Evolutionary conservation across 176 grass and related monocot species (phyloP), one percentile per base, ranked within the genome.

Genomic region (Avena sativa): DNA sequence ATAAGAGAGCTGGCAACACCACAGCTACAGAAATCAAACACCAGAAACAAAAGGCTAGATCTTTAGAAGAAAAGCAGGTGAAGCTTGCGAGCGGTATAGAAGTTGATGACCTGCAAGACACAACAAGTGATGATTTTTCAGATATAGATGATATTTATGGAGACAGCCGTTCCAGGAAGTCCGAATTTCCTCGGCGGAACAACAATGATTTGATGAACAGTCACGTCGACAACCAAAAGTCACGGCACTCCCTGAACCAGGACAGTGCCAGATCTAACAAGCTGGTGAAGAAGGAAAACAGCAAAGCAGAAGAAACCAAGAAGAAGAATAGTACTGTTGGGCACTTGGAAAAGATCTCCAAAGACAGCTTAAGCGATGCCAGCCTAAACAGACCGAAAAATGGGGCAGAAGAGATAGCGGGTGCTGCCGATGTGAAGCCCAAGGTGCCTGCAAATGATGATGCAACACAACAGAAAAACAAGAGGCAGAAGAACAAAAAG

Each of bases 21-120:
- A 89, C 79, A 77, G 55, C 32, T 65, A 30, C 36, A 57, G 78
- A 67, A 78, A 90, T 7, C 28, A 92, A 23, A 38, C 6, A 32
- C 19, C 67, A 79, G 40, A 67, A 84, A 73, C 47, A 71, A 12
- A 73, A 79, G 55, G 70, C 55, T 12, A 84, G 77, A 88, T 90
- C 80, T 47, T 81, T 75, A 30, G 89, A 94, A 89, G 92, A 84
- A 83, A 91, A 80, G 51, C 90, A 19, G 63, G 67, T 76, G 59
- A 92, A 85, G 40, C 63, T 88, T 4, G 55, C 84, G 46, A 74
- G 83, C 78, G 83, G 69, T 12, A 36, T 63, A 34, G 87, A 91
- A 80, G 89, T 89, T 13, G 79, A 84, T 64, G 85, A 38, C 8
- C 6, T 65, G 70, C 78, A 85, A 20, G 86, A 69, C 2, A 87